phyloP scores from a whole-genome alignment of 169 alveolate genomes.

The Babesia bovis region DNA sequence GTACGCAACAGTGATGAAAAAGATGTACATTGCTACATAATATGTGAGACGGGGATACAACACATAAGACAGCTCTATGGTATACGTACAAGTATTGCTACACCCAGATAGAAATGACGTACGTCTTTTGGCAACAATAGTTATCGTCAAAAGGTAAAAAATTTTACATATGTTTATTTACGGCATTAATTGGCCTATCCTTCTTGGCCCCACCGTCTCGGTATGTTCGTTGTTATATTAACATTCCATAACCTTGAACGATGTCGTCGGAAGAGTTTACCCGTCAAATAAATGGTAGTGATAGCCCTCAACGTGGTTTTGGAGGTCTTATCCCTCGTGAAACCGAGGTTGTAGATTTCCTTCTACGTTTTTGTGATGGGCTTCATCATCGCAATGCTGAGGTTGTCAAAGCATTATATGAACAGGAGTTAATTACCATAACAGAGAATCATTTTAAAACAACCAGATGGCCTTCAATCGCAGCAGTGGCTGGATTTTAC shows the following conservation, averaged over 20 bases:
- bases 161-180: too few species aligned
- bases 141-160: too few species aligned
- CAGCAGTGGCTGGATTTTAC: conserved; percentile 77
- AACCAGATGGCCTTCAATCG: conserved; percentile 82
- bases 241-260: not conserved
- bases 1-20: too few species aligned
- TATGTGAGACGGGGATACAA: too few species aligned
- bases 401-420: conserved; percentile 75
- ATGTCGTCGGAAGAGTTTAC: conserved; percentile 37
- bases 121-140: too few species aligned
- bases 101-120: too few species aligned
- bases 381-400: conserved; percentile 79
- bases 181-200: not conserved
- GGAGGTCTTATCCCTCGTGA: conserved; percentile 70
- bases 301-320: conserved; percentile 45
- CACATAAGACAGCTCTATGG: too few species aligned
- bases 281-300: conserved; percentile 25
- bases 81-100: too few species aligned
- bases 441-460: conserved; percentile 76
- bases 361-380: conserved; percentile 74
- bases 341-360: conserved; percentile 80
- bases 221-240: not conserved
- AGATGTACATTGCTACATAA: too few species aligned
- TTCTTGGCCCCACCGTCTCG: conserved; percentile 14
- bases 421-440: conserved; percentile 73